These are phyloP conservation scores for Apiotrichum porosum DNA, from an alignment of 1,284 basidiomycete genomes.

Conservation along the genomic window DNA sequence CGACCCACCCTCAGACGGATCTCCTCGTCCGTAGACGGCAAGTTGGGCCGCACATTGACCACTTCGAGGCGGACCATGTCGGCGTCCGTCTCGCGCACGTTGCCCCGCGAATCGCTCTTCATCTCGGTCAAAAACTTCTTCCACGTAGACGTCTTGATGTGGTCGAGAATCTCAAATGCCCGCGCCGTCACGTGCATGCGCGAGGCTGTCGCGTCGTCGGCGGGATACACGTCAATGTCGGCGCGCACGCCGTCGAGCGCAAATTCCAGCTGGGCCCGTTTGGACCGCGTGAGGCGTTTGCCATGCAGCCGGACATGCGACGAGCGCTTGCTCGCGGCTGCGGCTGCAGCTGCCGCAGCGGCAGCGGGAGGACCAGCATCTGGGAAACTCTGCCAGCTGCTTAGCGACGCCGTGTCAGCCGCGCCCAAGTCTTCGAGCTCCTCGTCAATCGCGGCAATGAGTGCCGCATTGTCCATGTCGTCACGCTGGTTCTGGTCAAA, in stretches of 20 bases:
- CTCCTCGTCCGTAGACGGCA: slow-evolving; percentile 61
- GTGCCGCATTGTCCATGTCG: slow-evolving; percentile 64
- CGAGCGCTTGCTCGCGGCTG: slow-evolving; percentile 37
- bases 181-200: slow-evolving; percentile 62
- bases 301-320: slow-evolving; percentile 28
- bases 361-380: slow-evolving; percentile 28
- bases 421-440: slow-evolving; percentile 68
- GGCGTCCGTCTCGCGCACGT: slow-evolving; percentile 79
- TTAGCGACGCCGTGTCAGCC: slow-evolving; percentile 62
- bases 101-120: slow-evolving; percentile 72
- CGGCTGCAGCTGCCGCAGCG: slow-evolving; percentile 20
- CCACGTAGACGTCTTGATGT: slow-evolving; percentile 98
- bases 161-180: slow-evolving; percentile 86
- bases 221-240: slow-evolving; percentile 63
- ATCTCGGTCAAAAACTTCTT: slow-evolving; percentile 88
- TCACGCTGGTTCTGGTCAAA: slow-evolving; percentile 61
- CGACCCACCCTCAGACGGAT: slow-evolving; percentile 71
- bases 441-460: slow-evolving; percentile 86
- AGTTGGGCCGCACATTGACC: slow-evolving; percentile 64
- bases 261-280: slow-evolving; percentile 78
- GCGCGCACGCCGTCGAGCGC: slow-evolving; percentile 61
- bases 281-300: slow-evolving; percentile 63
- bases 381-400: slow-evolving; percentile 77
- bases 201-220: slow-evolving; percentile 58
- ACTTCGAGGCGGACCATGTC: slow-evolving; percentile 90